Base-by-base conservation (phyloP, 768 basidiomycete species). In the Pleurotus salmoneostramineus region DNA sequence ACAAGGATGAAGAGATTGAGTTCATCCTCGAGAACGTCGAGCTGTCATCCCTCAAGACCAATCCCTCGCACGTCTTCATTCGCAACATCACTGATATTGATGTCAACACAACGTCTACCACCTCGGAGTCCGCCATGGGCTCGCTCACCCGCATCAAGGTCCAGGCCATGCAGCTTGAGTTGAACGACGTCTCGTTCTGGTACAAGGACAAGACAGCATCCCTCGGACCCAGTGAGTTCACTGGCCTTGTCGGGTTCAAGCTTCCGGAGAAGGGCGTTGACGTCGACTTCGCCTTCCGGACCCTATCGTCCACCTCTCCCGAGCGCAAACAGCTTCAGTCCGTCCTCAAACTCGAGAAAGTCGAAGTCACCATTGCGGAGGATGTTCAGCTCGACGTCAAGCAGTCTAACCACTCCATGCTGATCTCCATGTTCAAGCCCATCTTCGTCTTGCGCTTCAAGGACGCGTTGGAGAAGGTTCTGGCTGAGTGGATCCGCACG, bases 11-110 rank as follows among this genome's bases (percentile, higher is more conserved):
- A 0, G 84, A 89, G 45, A 76, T 83, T 49, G 88, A 91, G 63
- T 86, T 91, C 58, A 85, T 89, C 1, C 80, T 91, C 45, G 89
- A 91, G 67, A 85, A 90, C 64, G 73, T 91, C 34, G 82, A 89
- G 61, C 74, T 91, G 15, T 88, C 88, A 2, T 81, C 82, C 0
- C 76, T 89, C 68, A 80, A 79, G 50, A 71, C 89, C 32, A 78
- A 87, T 12, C 89, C 89, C 0, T 42, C 63, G 35, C 57, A 68
- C 56, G 11, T 59, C 58, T 47, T 56, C 45, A 27, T 47, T 42
- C 55, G 55, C 1, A 56, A 61, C 11, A 58, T 56, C 12, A 51
- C 61, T 42, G 73, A 77, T 61, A 82, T 88, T 62, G 72, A 75
- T 3, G 73, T 75, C 11, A 68, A 73, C 0, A 65, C 67, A 6